Evolutionary conservation across 2,329 filamentous ascomycete species (phyloP).

Genomic region (Coniochaeta pulveracea): DNA sequence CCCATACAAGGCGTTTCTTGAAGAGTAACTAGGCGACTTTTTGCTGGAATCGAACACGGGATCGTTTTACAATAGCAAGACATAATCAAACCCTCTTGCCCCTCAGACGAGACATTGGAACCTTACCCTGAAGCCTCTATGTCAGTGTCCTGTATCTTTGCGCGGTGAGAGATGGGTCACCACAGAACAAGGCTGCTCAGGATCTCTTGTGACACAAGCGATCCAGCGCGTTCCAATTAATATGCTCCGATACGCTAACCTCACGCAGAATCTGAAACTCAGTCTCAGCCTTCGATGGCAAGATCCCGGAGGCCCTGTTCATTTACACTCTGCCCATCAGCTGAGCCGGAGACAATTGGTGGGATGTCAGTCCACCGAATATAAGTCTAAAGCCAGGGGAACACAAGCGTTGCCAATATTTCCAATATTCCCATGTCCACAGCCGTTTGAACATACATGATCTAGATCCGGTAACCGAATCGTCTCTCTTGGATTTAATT

Average conservation of each 20-base stretch:
- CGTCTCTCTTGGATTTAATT: too few relatives aligned
- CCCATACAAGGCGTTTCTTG: constrained; percentile 1
- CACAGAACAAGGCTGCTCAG: not conserved
- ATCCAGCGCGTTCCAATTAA: not conserved
- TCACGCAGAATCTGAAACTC: constrained; percentile 1
- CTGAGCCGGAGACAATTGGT: not conserved
- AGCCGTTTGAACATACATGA: too few relatives aligned
- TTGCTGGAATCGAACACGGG: constrained; percentile 4
- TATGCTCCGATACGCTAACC: constrained; percentile 1
- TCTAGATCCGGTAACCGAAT: too few relatives aligned
- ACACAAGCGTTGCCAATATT: too few relatives aligned
- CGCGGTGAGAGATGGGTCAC: not conserved
- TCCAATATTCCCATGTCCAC: too few relatives aligned
- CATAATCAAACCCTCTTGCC: too few relatives aligned
- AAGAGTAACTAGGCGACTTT: not conserved
- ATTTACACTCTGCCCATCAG: too few relatives aligned
- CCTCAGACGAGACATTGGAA: too few relatives aligned
- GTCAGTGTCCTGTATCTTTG: not conserved
- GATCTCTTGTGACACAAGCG: constrained; percentile 2
- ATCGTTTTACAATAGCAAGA: not conserved
- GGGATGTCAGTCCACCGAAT: too few relatives aligned
- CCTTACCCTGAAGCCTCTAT: constrained; percentile 3
- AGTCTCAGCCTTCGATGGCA: not conserved
- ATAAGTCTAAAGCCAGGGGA: too few relatives aligned
- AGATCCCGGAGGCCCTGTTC: too few relatives aligned